Evolutionary conservation across 768 basidiomycete genomes (phyloP).

Genomic region (Lentinula guzmanii): DNA sequence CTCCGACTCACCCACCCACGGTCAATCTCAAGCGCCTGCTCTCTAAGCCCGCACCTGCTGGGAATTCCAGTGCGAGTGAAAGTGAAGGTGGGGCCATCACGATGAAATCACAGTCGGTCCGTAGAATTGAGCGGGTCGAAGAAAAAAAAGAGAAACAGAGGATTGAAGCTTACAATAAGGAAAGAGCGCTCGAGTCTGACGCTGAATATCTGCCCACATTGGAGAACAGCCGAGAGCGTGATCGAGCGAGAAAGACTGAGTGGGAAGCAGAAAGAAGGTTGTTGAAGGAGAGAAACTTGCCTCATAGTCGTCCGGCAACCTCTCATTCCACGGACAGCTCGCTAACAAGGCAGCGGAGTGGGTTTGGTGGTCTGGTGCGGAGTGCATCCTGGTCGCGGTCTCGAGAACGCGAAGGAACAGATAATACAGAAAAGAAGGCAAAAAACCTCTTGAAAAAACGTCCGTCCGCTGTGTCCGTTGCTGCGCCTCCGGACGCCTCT

Average conservation of each 20-base stretch:
- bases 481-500: not conserved
- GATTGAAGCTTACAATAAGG: conserved; percentile 2
- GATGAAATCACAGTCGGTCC: not conserved
- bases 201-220: not conserved
- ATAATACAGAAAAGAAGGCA: not conserved
- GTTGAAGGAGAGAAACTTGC: not conserved
- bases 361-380: not conserved
- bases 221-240: not conserved
- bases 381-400: conserved; percentile 1
- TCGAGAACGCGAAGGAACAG: not conserved
- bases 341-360: not conserved
- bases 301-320: not conserved
- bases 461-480: not conserved
- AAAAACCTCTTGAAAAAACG: not conserved
- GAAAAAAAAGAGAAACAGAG: conserved; percentile 1
- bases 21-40: conserved; percentile 4
- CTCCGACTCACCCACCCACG: not conserved
- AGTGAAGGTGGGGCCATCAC: not conserved
- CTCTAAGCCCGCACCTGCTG: conserved; percentile 5
- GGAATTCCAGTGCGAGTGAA: conserved; percentile 1
- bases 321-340: not conserved
- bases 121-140: not conserved
- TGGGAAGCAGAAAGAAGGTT: conserved; percentile 4
- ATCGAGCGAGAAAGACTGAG: not conserved
- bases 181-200: not conserved